These are phyloP conservation scores for Marchantia paleacea DNA, from an alignment of 225 moss, liverwort and hornwort genomes.

Conservation along the genomic window DNA sequence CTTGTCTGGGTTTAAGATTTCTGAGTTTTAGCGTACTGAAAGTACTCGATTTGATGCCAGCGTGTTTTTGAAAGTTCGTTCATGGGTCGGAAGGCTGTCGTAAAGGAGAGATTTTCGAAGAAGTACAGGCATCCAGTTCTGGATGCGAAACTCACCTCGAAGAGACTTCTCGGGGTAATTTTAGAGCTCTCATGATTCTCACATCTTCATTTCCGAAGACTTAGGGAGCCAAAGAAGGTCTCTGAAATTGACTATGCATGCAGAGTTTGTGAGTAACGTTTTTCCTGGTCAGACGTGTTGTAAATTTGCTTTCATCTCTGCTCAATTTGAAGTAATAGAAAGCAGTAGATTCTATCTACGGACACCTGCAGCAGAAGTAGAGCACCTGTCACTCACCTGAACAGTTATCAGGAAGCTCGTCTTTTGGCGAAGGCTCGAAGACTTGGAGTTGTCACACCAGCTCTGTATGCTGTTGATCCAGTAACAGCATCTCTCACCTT, in stretches of 20 bases:
- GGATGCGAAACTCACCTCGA: slow-evolving; percentile 76
- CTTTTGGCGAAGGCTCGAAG: slow-evolving; percentile 82
- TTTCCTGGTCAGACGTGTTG: too few relatives aligned
- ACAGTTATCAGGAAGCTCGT: slow-evolving; percentile 68
- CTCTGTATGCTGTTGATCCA: slow-evolving; percentile 74
- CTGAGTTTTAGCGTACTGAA: neutral
- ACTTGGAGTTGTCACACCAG: slow-evolving; percentile 72
- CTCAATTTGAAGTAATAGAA: neutral
- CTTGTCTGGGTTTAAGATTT: neutral
- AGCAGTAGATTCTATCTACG: neutral
- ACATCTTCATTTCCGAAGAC: neutral
- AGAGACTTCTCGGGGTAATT: slow-evolving; percentile 71
- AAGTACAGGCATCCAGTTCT: slow-evolving; percentile 80
- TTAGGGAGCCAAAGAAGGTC: neutral
- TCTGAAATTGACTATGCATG: too few relatives aligned
- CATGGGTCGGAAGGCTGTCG: slow-evolving; percentile 67
- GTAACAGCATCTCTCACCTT: slow-evolving; percentile 65
- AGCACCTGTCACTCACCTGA: neutral
- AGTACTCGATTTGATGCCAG: slow-evolving; percentile 28
- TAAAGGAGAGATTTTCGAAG: slow-evolving; percentile 90
- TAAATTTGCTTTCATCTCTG: too few relatives aligned
- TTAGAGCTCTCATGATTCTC: neutral
- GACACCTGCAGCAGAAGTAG: neutral
- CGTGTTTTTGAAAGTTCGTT: slow-evolving; percentile 64
- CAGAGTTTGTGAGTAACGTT: too few relatives aligned